Evolutionary conservation across 2,329 filamentous ascomycete species (phyloP).

Genomic region (Penicillium sp.): DNA sequence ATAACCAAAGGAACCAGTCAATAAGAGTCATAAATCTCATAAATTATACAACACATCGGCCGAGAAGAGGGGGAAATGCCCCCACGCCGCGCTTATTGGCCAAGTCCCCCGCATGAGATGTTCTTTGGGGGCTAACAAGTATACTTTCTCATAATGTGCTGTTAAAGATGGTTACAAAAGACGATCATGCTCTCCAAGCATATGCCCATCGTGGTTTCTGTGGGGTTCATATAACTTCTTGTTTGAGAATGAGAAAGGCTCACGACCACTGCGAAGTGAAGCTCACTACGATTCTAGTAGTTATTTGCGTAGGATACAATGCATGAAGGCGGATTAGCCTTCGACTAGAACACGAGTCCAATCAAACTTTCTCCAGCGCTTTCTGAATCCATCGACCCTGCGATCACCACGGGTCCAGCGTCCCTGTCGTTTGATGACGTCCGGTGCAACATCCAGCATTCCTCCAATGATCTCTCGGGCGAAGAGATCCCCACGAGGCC

Average conservation of each 20-base stretch:
- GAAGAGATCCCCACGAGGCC: slow-evolving; percentile 90
- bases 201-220: neutral
- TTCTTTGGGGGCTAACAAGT: neutral
- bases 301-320: neutral
- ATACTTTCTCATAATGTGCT: neutral
- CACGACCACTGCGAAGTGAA: neutral
- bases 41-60: slow-evolving; percentile 12
- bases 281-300: neutral
- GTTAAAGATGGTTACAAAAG: neutral
- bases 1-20: neutral
- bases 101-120: slow-evolving; percentile 15
- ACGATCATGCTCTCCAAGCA: neutral
- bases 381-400: slow-evolving; percentile 74
- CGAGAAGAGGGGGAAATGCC: slow-evolving; percentile 10
- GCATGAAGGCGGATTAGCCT: slow-evolving; percentile 24
- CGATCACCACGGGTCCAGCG: slow-evolving; percentile 70
- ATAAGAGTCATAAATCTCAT: slow-evolving; percentile 12
- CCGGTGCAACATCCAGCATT: slow-evolving; percentile 79
- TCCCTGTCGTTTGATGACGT: slow-evolving; percentile 86
- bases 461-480: slow-evolving; percentile 88
- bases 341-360: slow-evolving; percentile 69
- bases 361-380: slow-evolving; percentile 88
- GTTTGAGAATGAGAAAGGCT: too few relatives aligned
- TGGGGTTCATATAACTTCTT: neutral
- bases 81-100: slow-evolving; percentile 12